phyloP scores from a whole-genome alignment of 345 rosid genomes.

The Salix koriyanagi region DNA sequence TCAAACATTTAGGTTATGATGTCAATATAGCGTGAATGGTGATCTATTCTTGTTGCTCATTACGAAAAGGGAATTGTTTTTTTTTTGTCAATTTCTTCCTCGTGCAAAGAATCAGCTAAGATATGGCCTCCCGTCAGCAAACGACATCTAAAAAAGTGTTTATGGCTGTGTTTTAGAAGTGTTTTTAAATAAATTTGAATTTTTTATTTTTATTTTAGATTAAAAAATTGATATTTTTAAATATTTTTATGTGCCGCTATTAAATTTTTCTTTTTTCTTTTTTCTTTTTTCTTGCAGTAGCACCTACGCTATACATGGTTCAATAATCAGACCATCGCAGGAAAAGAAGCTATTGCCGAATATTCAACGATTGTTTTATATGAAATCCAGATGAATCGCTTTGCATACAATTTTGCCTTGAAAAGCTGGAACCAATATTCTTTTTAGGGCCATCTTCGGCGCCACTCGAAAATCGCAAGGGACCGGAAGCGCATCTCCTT shows the following conservation, averaged over 20 bases:
- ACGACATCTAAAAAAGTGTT: background rate
- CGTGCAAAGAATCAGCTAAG: constrained; percentile 3
- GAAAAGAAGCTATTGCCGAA: background rate
- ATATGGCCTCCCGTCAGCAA: background rate
- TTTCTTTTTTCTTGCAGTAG: background rate
- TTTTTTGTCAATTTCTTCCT: background rate
- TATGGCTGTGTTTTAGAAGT: no score
- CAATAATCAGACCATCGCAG: background rate
- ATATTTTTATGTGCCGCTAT: no score
- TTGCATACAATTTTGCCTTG: background rate
- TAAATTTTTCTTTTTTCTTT: no score
- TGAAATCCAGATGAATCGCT: background rate
- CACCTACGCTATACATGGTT: background rate
- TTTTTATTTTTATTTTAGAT: no score
- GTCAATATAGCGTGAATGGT: constrained; percentile 12
- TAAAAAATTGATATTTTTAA: no score
- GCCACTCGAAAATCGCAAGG: background rate
- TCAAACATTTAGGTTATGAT: background rate
- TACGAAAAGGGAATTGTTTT: background rate
- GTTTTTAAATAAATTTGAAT: no score
- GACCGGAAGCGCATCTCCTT: background rate
- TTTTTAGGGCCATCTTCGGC: background rate
- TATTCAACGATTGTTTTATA: background rate
- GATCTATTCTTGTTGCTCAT: background rate
- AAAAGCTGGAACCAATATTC: no score